A percentile compares a stretch with the other conserved stretches of the same genome.
Conservation (phyloP, 73 alveolate genomes). For the Paramecium caudatum region DNA sequence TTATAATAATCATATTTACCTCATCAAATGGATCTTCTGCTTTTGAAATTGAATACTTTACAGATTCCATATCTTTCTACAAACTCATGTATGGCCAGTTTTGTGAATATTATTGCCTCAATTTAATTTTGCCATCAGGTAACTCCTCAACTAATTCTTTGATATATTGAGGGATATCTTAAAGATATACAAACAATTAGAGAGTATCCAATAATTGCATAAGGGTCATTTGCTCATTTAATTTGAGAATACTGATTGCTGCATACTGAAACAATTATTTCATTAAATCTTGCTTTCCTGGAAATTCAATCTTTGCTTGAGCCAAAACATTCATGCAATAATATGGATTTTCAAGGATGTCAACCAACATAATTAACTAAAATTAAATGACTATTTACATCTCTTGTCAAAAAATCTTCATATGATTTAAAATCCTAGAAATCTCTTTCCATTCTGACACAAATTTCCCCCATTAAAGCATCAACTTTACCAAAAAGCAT, state of each 20-base stretch:
- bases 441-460: slow-evolving; percentile 11
- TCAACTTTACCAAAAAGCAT: slow-evolving; percentile 37
- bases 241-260: slow-evolving; percentile 25
- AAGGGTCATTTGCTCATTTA: background rate
- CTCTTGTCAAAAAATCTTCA: slow-evolving; percentile 56
- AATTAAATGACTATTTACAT: slow-evolving; percentile 4
- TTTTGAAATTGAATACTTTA: background rate
- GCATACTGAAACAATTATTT: background rate
- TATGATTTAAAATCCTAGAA: background rate
- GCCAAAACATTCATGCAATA: slow-evolving; percentile 5
- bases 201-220: background rate
- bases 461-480: background rate
- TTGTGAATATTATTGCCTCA: background rate
- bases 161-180: slow-evolving; percentile 34
- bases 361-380: slow-evolving; percentile 2
- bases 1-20: background rate
- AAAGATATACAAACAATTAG: background rate
- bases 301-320: background rate
- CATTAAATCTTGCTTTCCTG: background rate
- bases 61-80: slow-evolving; percentile 60
- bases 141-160: slow-evolving; percentile 7
- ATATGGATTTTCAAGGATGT: slow-evolving; percentile 53
- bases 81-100: slow-evolving; percentile 20
- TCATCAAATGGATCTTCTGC: slow-evolving; percentile 25
- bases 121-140: background rate